Conservation (phyloP, 306 rosid species). For the Gastrolobium bilobum region DNA sequence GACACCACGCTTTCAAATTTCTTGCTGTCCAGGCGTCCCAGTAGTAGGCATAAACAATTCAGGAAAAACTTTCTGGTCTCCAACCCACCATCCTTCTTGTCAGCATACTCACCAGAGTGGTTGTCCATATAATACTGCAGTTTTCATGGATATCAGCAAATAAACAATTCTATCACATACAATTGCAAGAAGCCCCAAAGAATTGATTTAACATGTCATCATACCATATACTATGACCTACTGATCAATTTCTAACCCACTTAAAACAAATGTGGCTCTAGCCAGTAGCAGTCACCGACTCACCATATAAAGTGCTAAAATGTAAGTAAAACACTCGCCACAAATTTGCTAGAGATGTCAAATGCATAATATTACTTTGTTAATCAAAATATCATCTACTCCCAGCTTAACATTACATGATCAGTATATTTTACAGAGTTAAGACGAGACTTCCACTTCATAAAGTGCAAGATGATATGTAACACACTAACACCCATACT, state of each 20-base stretch:
- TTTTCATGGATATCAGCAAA: slow-evolving; percentile 49
- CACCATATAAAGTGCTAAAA: background rate
- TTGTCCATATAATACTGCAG: slow-evolving; percentile 77
- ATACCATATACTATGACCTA: slow-evolving; percentile 8
- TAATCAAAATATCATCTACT: background rate
- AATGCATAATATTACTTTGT: slow-evolving; percentile 13
- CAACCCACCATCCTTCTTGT: slow-evolving; percentile 66
- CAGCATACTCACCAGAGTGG: slow-evolving; percentile 57
- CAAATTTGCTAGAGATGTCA: background rate
- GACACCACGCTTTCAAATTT: slow-evolving; percentile 66
- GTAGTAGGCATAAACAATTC: slow-evolving; percentile 84
- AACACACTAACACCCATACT: background rate
- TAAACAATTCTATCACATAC: slow-evolving; percentile 44
- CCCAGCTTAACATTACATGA: background rate
- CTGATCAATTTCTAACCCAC: slow-evolving; percentile 5
- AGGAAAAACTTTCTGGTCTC: slow-evolving; percentile 87
- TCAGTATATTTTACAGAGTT: background rate
- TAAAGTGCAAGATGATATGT: slow-evolving; percentile 8
- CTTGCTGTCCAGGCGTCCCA: slow-evolving; percentile 83
- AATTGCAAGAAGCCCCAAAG: slow-evolving; percentile 15
- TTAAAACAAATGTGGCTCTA: slow-evolving; percentile 27
- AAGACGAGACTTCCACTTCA: background rate
- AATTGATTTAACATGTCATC: slow-evolving; percentile 35
- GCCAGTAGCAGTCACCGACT: slow-evolving; percentile 12
- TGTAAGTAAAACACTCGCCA: background rate